A percentile compares a stretch with the other conserved stretches of the same genome.
These are phyloP conservation scores for Salvia hispanica DNA, from an alignment of 257 asterid species.

Conservation along the genomic window DNA sequence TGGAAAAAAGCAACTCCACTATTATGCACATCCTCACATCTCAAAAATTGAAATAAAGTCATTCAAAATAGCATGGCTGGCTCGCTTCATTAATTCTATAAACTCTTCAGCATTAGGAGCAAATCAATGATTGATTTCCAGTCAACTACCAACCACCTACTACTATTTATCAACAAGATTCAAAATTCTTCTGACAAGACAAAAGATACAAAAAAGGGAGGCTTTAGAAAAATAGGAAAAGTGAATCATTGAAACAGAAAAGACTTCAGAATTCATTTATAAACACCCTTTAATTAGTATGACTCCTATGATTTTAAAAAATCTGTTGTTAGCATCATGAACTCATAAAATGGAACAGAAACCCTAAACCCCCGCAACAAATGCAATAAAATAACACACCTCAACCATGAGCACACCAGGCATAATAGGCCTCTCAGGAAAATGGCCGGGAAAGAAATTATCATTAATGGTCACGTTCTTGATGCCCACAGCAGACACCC, in stretches of 20 bases:
- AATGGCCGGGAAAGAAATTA: constrained; percentile 90
- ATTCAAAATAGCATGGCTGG: neutral
- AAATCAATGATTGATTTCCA: neutral
- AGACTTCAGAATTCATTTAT: neutral
- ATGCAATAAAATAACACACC: constrained; percentile 41
- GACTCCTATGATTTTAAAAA: neutral
- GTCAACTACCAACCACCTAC: constrained; percentile 16
- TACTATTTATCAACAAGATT: neutral
- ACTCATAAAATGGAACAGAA: neutral
- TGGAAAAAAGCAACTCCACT: neutral
- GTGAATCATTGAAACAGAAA: no score
- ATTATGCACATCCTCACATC: neutral
- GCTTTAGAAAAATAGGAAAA: no score
- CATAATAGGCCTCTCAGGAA: constrained; percentile 95
- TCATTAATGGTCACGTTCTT: constrained; percentile 92
- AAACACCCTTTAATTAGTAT: constrained; percentile 4
- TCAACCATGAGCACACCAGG: constrained; percentile 98
- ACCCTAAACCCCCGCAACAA: neutral
- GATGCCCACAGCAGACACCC: constrained; percentile 86
- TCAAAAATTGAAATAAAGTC: constrained; percentile 7
- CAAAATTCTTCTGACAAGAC: no score
- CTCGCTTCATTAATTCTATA: constrained; percentile 1
- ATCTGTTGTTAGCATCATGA: neutral
- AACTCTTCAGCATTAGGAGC: neutral
- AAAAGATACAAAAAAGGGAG: no score